Percentiles rank a stretch among this genome's conserved stretches.
Evolutionary conservation across 2,329 filamentous ascomycete genomes (phyloP).

Genomic region (Taxawa tesnikishii): DNA sequence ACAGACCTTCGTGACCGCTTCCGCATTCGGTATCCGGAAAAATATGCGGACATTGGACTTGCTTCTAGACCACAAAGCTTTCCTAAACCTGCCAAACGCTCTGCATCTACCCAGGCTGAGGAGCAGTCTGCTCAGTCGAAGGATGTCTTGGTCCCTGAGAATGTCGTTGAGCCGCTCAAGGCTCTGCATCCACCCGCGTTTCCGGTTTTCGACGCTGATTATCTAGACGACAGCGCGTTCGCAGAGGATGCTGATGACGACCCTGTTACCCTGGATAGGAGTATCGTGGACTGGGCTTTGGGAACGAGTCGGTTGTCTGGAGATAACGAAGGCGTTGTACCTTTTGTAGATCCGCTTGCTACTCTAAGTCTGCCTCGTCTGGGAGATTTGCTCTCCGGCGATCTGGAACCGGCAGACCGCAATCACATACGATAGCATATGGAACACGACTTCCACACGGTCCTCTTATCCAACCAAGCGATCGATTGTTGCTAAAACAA

Average conservation of each 20-base stretch:
- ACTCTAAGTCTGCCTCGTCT: slow-evolving; percentile 16
- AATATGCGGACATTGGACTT: slow-evolving; percentile 38
- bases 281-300: slow-evolving; percentile 20
- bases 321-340: slow-evolving; percentile 1
- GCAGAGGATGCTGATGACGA: slow-evolving; percentile 14
- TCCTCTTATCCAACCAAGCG: too few relatives aligned
- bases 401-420: too few relatives aligned
- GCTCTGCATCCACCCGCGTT: neutral
- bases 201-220: slow-evolving; percentile 4
- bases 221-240: slow-evolving; percentile 9
- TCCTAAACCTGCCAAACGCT: slow-evolving; percentile 9
- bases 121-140: neutral
- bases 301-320: neutral
- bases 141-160: neutral
- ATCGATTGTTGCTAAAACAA: too few relatives aligned
- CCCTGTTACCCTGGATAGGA: slow-evolving; percentile 20
- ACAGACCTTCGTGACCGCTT: slow-evolving; percentile 52
- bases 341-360: slow-evolving; percentile 13
- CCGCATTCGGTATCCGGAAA: slow-evolving; percentile 45
- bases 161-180: neutral
- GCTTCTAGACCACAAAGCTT: slow-evolving; percentile 23
- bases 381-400: too few relatives aligned
- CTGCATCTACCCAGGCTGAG: slow-evolving; percentile 1
- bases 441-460: too few relatives aligned
- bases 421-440: too few relatives aligned